phyloP scores from a whole-genome alignment of 2,329 filamentous ascomycete species.

The Karstenula rhodostoma region DNA sequence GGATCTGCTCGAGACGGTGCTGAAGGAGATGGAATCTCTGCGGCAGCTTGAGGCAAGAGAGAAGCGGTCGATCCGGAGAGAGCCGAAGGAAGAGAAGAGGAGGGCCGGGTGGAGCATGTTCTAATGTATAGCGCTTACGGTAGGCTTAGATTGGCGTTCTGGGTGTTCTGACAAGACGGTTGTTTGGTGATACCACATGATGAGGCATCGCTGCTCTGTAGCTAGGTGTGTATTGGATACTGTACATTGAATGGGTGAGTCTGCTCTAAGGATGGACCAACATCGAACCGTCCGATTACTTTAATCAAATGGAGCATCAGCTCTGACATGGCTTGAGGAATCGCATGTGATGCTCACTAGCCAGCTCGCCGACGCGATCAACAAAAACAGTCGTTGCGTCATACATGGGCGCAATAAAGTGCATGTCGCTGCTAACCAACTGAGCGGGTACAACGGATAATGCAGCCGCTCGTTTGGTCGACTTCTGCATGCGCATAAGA shows the following conservation, averaged over 20 bases:
- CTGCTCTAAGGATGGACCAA: background rate
- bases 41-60: constrained; percentile 81
- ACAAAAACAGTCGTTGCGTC: background rate
- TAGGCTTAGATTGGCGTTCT: constrained; percentile 9
- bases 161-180: background rate
- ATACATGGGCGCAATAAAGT: background rate
- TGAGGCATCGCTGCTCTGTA: constrained; percentile 5
- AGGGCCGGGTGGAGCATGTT: constrained; percentile 46
- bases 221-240: background rate
- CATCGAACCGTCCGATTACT: background rate
- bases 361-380: background rate
- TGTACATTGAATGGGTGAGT: background rate
- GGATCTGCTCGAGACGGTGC: constrained; percentile 88
- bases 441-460: background rate
- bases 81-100: constrained; percentile 33
- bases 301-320: background rate
- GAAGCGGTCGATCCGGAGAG: constrained; percentile 51
- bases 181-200: constrained; percentile 9
- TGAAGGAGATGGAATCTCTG: constrained; percentile 95
- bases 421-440: background rate
- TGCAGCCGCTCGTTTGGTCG: background rate
- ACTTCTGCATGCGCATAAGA: background rate
- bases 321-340: background rate
- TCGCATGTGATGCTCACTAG: background rate
- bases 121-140: constrained; percentile 15